Base-by-base conservation (phyloP, 2,329 filamentous ascomycete genomes). In the Apiospora saccharicola region DNA sequence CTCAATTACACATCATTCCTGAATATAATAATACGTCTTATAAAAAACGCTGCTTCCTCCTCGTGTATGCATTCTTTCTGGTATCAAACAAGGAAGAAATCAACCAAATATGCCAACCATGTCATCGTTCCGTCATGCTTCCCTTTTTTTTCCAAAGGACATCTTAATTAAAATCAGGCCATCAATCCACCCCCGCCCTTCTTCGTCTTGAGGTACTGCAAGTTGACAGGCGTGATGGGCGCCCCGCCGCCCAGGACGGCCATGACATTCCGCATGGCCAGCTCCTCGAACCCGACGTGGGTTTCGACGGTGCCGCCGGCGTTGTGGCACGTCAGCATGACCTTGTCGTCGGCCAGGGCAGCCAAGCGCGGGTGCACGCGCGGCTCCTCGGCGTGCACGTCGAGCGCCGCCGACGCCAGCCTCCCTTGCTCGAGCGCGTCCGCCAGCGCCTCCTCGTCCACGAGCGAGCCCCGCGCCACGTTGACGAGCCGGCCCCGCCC, bases 241-340 rank as follows among this genome's bases (percentile, higher is more conserved):
- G 86, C 81, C 2, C 82, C 82, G 0, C 86, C 87, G 2, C 80
- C 80, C 71, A 92, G 78, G 71, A 91, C 90, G 0, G 87, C 86
- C 81, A 91, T 83, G 69, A 93, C 86, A 78, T 93, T 93, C 77
- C 89, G 84, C 86, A 93, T 92, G 46, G 88, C 89, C 79, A 92
- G 77, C 79, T 89, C 86, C 83, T 93, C 91, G 75, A 93, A 92
- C 4, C 89, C 90, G n/a, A 87, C 79, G 76, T 91, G 90, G 73
- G 90, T 91, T 79, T 92, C 90, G 19, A 92, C 85, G 47, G 90
- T 92, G 4, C 90, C 90, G 0, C 91, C 91, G 0, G 90, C 91
- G 75, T 92, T 92, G 78, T 93, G 91, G 70, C 89, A 89, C n/a
- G 91, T 89, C 71, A 93, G 78, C 82, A 91, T 86, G 0, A 89